Evolutionary conservation across 116 monocot genomes (phyloP).

Genomic region (Papilionanthe hybrid): DNA sequence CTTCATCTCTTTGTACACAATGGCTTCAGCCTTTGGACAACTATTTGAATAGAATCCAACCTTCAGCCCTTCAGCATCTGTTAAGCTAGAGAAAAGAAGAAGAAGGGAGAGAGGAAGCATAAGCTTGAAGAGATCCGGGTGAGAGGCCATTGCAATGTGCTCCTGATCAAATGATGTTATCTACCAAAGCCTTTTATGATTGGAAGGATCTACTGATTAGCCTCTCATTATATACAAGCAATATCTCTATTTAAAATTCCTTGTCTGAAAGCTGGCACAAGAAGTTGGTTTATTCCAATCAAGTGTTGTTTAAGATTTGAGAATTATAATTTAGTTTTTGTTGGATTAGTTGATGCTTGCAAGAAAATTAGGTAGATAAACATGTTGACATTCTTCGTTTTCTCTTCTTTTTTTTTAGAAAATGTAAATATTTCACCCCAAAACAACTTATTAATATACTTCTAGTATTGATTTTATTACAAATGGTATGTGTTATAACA

Average conservation of each 20-base stretch:
- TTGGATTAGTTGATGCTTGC: neutral
- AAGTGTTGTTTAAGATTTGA: neutral
- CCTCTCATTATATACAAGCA: neutral
- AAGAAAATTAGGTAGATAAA: neutral
- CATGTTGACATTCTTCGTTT: neutral
- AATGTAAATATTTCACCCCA: too few relatives aligned
- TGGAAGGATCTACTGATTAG: neutral
- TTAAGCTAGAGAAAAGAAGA: neutral
- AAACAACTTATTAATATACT: too few relatives aligned
- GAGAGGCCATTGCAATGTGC: too few relatives aligned
- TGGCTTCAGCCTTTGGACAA: conserved; percentile 47
- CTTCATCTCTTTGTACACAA: conserved; percentile 31
- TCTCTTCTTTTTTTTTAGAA: neutral
- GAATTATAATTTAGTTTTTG: neutral
- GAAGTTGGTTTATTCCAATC: neutral
- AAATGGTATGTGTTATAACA: too few relatives aligned
- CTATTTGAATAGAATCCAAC: conserved; percentile 39
- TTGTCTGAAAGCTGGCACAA: neutral
- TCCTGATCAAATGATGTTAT: too few relatives aligned
- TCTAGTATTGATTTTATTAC: too few relatives aligned
- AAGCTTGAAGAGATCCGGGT: neutral
- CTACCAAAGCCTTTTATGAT: neutral
- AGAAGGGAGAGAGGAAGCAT: neutral
- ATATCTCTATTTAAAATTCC: neutral
- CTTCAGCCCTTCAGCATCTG: conserved; percentile 14